These are phyloP conservation scores for Albifimbria verrucaria DNA, from an alignment of 2,329 filamentous ascomycete species.

Conservation along the genomic window DNA sequence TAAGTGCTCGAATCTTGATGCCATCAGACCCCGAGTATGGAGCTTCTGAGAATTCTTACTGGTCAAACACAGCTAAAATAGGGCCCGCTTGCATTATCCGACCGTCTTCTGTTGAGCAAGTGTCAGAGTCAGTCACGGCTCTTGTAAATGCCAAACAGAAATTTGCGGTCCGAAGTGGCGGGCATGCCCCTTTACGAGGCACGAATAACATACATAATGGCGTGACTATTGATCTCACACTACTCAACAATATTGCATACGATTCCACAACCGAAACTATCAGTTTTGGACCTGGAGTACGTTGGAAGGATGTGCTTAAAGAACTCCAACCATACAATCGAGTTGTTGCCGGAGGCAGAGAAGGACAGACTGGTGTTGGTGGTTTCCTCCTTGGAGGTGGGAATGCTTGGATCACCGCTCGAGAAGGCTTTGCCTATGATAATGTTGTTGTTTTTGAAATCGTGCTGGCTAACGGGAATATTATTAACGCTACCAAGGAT, in stretches of 20 bases:
- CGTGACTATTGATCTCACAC: conserved; percentile 39
- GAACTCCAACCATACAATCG: background rate
- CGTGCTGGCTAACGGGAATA: background rate
- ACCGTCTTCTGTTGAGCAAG: background rate
- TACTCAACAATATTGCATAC: conserved; percentile 12
- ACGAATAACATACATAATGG: conserved; percentile 40
- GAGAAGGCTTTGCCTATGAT: background rate
- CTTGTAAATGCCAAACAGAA: background rate
- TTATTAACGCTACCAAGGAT: background rate
- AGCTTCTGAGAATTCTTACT: background rate
- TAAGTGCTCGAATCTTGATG: background rate
- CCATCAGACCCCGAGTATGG: background rate
- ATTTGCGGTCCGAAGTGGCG: background rate
- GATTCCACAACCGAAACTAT: conserved; percentile 6
- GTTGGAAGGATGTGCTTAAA: conserved; percentile 10
- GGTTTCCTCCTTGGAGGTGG: conserved; percentile 5
- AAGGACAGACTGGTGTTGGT: conserved; percentile 1
- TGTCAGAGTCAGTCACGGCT: background rate
- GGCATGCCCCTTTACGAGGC: conserved; percentile 13
- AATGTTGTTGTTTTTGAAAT: background rate
- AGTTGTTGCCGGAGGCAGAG: background rate
- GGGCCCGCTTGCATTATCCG: background rate
- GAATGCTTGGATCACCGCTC: background rate
- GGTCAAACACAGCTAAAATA: background rate
- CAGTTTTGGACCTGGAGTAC: conserved; percentile 5